Evolutionary conservation across 805 yeast species (phyloP), one percentile per base, ranked within the genome.

Genomic region (Isabelozyma pseudorhagii): DNA sequence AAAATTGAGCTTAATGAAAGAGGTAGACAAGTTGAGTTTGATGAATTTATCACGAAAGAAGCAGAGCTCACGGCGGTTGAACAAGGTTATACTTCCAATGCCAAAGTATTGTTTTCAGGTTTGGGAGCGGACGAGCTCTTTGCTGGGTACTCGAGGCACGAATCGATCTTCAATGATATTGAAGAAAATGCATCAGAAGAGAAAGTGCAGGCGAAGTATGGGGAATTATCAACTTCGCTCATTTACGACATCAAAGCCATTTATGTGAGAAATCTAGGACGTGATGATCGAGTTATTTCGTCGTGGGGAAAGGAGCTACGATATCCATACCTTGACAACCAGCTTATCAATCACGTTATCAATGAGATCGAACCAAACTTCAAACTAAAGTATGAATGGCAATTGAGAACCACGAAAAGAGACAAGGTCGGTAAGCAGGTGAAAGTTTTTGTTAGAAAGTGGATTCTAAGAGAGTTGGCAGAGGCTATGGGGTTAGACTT

Each of bases 121-220:
- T 74, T 94, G 10, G 99, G 99, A 1, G 99, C 99, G 0, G 99
- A 94, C 69, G 99, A 94, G 66, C 69, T 94, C 15, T 92, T 88
- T 72, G 99, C 97, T 0, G 99, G 99, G 0, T 94, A 94, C 64
- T 88, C 96, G 18, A 77, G 97, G 42, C 96, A 94, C 57, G 85
- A 81, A 53, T 66, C 80, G 34, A 60, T 79, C 1, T 79, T 80
- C 60, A 68, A 71, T 7, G 61, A 52, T 13, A 40, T 56, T 11
- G 54, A 55, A 10, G 46, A 46, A 5, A 34, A 42, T 52, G 68
- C 49, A 55, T 59, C 53, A 49, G 54, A 40, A 50, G 57, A 50
- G 3, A 56, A 55, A 25, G 48, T 67, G 7, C 13, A 3, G 1
- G 46, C 48, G 1, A 51, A 69, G 14, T 72, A 75, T 29, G 62